phyloP scores from a whole-genome alignment of 1,139 yeast genomes.

The Pichia sp. region DNA sequence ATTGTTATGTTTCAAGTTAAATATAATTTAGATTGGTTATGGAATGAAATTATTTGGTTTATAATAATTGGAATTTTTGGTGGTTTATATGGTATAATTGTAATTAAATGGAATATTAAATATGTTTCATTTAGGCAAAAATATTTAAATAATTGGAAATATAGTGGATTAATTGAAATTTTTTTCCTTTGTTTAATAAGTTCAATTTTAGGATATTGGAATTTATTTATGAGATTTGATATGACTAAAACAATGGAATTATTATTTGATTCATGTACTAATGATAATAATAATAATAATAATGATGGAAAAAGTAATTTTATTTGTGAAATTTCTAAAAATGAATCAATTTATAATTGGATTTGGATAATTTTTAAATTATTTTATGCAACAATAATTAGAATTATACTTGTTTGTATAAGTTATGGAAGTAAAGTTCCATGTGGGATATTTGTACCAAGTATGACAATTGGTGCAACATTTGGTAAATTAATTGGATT shows the following conservation, averaged over 20 bases:
- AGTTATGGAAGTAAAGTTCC: slow-evolving; percentile 93
- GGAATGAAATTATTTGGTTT: slow-evolving; percentile 77
- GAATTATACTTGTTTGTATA: slow-evolving; percentile 67
- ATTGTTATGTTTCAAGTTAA: slow-evolving; percentile 85
- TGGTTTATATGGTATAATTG: slow-evolving; percentile 79
- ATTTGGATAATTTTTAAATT: slow-evolving; percentile 40
- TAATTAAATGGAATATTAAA: slow-evolving; percentile 71
- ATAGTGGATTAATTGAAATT: slow-evolving; percentile 55
- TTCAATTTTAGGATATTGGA: slow-evolving; percentile 74
- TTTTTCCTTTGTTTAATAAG: slow-evolving; percentile 61
- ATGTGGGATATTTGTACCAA: slow-evolving; percentile 93
- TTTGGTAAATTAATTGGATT: slow-evolving; percentile 85
- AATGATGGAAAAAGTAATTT: slow-evolving; percentile 23
- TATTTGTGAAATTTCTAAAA: slow-evolving; percentile 37
- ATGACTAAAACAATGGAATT: slow-evolving; percentile 96
- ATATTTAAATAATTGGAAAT: slow-evolving; percentile 39
- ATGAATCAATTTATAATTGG: not conserved
- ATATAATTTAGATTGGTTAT: slow-evolving; percentile 82
- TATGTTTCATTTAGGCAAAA: slow-evolving; percentile 75
- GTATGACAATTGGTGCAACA: slow-evolving; percentile 95
- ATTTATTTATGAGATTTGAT: slow-evolving; percentile 72
- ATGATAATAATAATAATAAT: slow-evolving; percentile 23
- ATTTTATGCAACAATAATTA: slow-evolving; percentile 61
- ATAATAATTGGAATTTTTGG: slow-evolving; percentile 82
- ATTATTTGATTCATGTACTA: slow-evolving; percentile 72